phyloP scores from a whole-genome alignment of 768 basidiomycete species.

The Trametes coccinea region DNA sequence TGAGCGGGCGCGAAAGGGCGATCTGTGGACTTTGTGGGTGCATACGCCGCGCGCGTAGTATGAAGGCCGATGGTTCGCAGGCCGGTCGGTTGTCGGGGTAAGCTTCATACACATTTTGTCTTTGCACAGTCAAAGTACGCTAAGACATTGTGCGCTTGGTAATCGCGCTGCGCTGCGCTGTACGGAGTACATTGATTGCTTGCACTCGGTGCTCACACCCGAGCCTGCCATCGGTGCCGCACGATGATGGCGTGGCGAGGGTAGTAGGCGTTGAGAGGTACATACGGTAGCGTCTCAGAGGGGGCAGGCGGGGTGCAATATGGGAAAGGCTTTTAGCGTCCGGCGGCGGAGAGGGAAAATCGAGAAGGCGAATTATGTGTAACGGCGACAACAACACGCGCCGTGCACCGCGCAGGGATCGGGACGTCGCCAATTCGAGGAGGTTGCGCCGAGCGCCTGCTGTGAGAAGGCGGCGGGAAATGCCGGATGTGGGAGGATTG shows the following conservation, averaged over 20 bases:
- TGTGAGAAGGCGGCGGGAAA: neutral
- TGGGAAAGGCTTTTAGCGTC: slow-evolving; percentile 17
- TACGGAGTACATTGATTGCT: too few species aligned
- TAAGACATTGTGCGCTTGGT: neutral
- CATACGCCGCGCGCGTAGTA: neutral
- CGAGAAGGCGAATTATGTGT: slow-evolving; percentile 14
- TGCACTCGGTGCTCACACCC: too few species aligned
- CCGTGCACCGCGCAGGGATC: neutral
- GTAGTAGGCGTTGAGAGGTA: neutral
- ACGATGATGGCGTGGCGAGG: too few species aligned
- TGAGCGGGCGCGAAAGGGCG: neutral
- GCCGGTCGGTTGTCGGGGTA: neutral
- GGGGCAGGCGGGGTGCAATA: neutral
- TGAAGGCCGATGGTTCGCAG: neutral
- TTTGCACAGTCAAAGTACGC: neutral
- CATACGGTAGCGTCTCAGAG: neutral
- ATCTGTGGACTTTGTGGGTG: neutral
- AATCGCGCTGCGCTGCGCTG: too few species aligned
- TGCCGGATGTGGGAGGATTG: neutral
- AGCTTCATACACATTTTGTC: neutral
- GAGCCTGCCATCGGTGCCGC: too few species aligned
- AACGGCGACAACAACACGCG: neutral
- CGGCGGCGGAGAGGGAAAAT: neutral
- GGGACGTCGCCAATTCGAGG: slow-evolving; percentile 20
- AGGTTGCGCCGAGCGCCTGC: slow-evolving; percentile 12